Conservation (phyloP, 345 rosid species). For the Rhizophora mangle region DNA sequence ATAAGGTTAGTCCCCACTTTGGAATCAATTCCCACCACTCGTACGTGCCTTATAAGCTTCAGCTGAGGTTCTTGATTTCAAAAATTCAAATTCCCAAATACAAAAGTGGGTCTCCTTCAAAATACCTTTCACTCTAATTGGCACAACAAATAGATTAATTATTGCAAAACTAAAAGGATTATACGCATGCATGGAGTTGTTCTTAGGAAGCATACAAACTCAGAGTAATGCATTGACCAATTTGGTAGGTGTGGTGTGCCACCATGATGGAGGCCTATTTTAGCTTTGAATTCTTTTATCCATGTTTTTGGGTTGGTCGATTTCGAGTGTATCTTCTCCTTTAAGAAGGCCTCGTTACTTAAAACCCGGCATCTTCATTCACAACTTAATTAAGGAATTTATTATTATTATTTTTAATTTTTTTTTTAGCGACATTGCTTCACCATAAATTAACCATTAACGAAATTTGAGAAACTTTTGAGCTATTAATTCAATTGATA, state of each 20-base stretch:
- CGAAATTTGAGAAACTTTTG: no score
- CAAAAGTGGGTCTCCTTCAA: no score
- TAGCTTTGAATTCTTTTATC: background rate
- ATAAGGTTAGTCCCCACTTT: no score
- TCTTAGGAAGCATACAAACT: background rate
- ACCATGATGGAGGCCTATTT: background rate
- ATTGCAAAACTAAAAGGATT: background rate
- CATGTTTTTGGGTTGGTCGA: background rate
- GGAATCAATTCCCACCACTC: no score
- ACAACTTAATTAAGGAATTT: background rate
- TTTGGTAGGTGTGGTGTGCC: background rate
- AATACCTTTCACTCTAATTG: no score
- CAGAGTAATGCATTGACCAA: background rate
- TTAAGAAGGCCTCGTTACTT: background rate
- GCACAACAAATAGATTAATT: background rate
- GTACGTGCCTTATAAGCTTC: no score
- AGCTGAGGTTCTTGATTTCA: no score
- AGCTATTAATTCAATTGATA: no score
- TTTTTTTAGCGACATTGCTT: no score
- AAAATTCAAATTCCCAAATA: no score
- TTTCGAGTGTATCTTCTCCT: background rate
- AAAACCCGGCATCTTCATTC: background rate
- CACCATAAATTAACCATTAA: no score
- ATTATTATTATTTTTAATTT: background rate
- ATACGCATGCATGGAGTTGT: background rate